Conservation (phyloP, 441 rosid genomes). For the Erodium moschatum region DNA sequence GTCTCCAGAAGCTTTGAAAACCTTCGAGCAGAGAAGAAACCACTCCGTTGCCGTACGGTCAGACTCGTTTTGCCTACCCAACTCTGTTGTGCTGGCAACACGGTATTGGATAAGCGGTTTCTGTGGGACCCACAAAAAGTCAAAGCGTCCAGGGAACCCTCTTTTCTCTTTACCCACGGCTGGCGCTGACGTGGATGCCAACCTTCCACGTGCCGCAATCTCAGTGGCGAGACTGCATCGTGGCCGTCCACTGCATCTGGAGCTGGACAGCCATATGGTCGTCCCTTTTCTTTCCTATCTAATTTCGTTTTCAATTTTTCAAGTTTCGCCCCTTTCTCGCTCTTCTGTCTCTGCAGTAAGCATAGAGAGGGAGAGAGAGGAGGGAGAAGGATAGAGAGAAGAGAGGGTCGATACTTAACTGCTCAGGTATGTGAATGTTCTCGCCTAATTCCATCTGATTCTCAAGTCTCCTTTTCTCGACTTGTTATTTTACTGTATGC, state of each 20-base stretch:
- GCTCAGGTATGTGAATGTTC: conserved; percentile 5
- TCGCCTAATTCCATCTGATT: neutral
- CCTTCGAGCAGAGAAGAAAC: too few species aligned
- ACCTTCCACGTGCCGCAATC: neutral
- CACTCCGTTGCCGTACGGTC: too few species aligned
- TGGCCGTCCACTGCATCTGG: conserved; percentile 9
- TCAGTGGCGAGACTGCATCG: conserved; percentile 1
- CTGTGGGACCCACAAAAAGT: neutral
- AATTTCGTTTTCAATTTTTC: neutral
- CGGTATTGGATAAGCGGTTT: neutral
- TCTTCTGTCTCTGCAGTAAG: neutral
- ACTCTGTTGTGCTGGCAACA: neutral
- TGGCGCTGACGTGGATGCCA: neutral
- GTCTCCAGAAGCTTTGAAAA: too few species aligned
- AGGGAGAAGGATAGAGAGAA: neutral
- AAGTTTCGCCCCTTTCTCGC: conserved; percentile 7
- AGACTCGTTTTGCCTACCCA: neutral
- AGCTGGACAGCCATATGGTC: neutral
- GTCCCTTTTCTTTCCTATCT: neutral
- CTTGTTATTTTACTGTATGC: neutral
- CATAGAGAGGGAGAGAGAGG: conserved; percentile 4
- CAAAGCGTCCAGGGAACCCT: conserved; percentile 7
- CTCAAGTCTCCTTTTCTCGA: neutral
- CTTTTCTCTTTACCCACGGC: neutral
- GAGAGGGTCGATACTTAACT: neutral